Base-by-base conservation (phyloP, 2,329 filamentous ascomycete species). In the Microcyclospora pomicola region DNA sequence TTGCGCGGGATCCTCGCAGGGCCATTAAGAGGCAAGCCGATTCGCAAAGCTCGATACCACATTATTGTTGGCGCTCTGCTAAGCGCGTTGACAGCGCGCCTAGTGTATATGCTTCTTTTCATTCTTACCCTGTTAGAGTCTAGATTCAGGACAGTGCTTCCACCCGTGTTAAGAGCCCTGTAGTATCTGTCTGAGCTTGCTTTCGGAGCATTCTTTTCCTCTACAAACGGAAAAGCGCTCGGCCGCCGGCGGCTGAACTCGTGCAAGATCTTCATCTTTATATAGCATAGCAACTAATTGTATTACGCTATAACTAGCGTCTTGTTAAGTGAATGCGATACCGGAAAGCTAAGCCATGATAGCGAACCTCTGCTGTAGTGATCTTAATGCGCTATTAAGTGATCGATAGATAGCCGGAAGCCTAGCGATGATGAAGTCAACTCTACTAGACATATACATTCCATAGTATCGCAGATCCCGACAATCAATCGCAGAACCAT, bases 251-350 rank as follows among this genome's bases (percentile, higher is more conserved):
- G 40, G 68, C 68, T 2, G 57, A 48, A 15, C 32, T 35, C 41
- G 60, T 66, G 5, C 49, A 49, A 34, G 51, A 53, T 43, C 58
- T 56, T 2, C 30, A 27, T 0, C 67, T 67, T 2, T 64, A 51
- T 1, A 47, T 5, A 1, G 69, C 38, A 1, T 10, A 0, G 66
- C 53, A 1, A 77, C 46, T 0, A 62, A 53, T 31, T 60, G 56
- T 1, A 74, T 33, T 0, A 67, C 33, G 1, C 50, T 45, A 49
- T 68, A 60, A n/a, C 68, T 51, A 1, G 54, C 51, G 19, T 55
- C 44, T 0, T 49, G 16, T 4, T 5, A 7, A 0, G 55, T 48
- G 41, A 66, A 74, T 0, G 63, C 58, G n/a, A 74, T 49, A 0
- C 60, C 46, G 1, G 59, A 61, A 3, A 53, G 38, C 52, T 50